Evolutionary conservation across 139 green algal genomes (phyloP).

Genomic region (Coelastrella sp.): DNA sequence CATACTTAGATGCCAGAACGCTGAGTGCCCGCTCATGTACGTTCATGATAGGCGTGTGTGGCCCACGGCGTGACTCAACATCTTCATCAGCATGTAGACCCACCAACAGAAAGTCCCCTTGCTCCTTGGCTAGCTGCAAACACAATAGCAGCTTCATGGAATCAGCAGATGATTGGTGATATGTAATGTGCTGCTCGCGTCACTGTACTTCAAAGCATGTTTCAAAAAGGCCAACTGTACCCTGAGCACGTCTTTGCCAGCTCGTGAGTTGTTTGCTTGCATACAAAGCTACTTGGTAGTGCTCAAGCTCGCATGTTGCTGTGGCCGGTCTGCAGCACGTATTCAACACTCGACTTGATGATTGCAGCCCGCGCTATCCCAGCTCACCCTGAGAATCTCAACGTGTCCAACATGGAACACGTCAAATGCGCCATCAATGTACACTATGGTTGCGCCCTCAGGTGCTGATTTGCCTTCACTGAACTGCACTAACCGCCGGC

Average conservation of each 20-base stretch:
- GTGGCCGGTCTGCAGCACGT: not conserved
- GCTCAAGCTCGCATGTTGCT: not conserved
- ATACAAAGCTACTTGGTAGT: not conserved
- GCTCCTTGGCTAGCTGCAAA: constrained; percentile 74
- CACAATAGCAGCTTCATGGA: not conserved
- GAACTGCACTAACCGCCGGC: constrained; percentile 94
- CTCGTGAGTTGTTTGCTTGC: no score
- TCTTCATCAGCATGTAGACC: constrained; percentile 97
- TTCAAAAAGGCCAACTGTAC: not conserved
- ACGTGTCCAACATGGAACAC: constrained; percentile 98
- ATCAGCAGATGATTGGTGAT: not conserved
- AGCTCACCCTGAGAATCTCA: constrained; percentile 85
- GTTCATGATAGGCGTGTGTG: constrained; percentile 98
- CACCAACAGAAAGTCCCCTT: constrained; percentile 97
- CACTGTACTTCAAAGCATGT: no score
- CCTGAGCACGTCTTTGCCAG: not conserved
- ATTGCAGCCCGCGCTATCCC: not conserved
- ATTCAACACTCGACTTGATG: no score
- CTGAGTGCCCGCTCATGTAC: constrained; percentile 96
- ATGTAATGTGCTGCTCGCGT: no score
- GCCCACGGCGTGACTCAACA: constrained; percentile 80
- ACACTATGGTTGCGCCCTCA: constrained; percentile 87
- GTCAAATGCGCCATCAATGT: constrained; percentile 99
- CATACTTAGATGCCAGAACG: constrained; percentile 96
- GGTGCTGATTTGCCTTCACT: constrained; percentile 72